These are phyloP conservation scores for Pleurotus ostreatus DNA, from an alignment of 768 basidiomycete species.

Conservation along the genomic window DNA sequence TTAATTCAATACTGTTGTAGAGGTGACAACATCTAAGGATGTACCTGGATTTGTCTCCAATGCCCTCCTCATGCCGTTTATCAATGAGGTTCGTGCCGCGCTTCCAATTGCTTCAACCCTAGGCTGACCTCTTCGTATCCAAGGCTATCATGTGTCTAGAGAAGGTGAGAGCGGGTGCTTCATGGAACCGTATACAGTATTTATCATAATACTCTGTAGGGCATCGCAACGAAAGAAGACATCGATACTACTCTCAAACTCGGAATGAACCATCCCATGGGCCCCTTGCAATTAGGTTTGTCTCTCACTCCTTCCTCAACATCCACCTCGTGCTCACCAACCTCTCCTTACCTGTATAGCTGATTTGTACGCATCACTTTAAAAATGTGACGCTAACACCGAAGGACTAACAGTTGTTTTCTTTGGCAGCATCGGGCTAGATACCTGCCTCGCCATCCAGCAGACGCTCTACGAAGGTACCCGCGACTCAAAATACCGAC, in stretches of 20 bases:
- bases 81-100: conserved; percentile 69
- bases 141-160: conserved; percentile 92
- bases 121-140: not conserved
- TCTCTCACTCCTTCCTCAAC: conserved; percentile 4
- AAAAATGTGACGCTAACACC: not conserved
- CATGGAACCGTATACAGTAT: no score
- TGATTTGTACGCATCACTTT: conserved; percentile 44
- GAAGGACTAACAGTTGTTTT: not conserved
- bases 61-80: conserved; percentile 93
- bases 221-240: conserved; percentile 88
- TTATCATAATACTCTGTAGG: conserved; percentile 36
- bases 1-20: no score
- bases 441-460: conserved; percentile 93
- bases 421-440: conserved; percentile 85
- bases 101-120: not conserved
- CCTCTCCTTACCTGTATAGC: conserved; percentile 25
- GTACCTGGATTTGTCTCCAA: conserved; percentile 96
- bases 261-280: conserved; percentile 96
- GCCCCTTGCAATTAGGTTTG: conserved; percentile 83
- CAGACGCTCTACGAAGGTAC: conserved; percentile 86
- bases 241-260: conserved; percentile 93
- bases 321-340: conserved; percentile 1
- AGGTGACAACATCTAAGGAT: conserved; percentile 87
- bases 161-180: conserved; percentile 43
- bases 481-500: conserved; percentile 92